phyloP scores from a whole-genome alignment of 192 early-diverging fungal genomes.

The Coemansia sp. region DNA sequence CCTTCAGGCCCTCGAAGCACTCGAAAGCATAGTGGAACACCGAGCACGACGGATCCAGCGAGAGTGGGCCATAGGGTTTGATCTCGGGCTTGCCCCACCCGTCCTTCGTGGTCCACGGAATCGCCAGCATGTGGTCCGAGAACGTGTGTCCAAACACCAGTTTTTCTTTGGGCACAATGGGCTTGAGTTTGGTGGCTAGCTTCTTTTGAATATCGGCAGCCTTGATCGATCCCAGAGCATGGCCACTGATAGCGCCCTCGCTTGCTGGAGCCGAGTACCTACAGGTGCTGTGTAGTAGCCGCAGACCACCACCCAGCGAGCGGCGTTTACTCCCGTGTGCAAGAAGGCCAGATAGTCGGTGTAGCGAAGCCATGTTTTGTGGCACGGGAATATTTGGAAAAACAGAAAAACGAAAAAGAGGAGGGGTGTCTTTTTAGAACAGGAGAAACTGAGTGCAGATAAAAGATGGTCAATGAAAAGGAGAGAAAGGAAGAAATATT shows the following conservation, averaged over 20 bases:
- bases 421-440: background rate
- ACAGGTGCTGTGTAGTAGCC: constrained; percentile 16
- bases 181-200: constrained; percentile 53
- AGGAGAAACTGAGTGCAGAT: too few species aligned
- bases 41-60: constrained; percentile 77
- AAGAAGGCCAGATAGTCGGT: constrained; percentile 13
- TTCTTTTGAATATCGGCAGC: constrained; percentile 21
- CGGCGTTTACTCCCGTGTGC: constrained; percentile 1
- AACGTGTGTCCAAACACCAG: constrained; percentile 89
- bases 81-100: constrained; percentile 81
- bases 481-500: too few species aligned
- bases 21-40: constrained; percentile 94
- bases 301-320: constrained; percentile 4
- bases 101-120: constrained; percentile 70
- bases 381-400: constrained; percentile 1
- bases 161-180: constrained; percentile 62
- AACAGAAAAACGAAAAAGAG: constrained; percentile 1
- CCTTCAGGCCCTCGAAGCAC: constrained; percentile 93
- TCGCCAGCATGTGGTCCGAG: constrained; percentile 89
- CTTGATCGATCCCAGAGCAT: constrained; percentile 4
- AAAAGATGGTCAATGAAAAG: too few species aligned
- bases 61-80: constrained; percentile 76
- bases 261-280: constrained; percentile 14
- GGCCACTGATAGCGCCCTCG: background rate
- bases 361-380: constrained; percentile 1